Percentiles rank a stretch among this genome's conserved stretches.
These are phyloP conservation scores for Monilinia fructigena DNA, from an alignment of 2,329 filamentous ascomycete species.

Conservation along the genomic window DNA sequence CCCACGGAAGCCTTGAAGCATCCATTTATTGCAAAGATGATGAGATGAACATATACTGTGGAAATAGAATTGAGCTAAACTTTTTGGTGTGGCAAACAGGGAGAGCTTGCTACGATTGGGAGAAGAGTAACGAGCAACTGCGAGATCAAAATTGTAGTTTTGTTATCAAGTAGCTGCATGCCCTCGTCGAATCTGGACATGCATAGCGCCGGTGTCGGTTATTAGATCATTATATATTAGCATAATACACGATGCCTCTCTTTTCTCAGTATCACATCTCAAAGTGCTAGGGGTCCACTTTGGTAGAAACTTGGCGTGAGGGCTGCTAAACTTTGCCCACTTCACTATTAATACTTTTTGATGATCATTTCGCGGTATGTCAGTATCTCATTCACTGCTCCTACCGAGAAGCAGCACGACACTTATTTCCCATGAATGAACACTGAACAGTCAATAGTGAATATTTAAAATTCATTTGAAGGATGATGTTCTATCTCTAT, in stretches of 20 bases:
- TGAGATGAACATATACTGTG: constrained; percentile 1
- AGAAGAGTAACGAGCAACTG: not conserved
- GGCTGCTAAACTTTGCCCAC: not conserved
- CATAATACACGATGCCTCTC: not conserved
- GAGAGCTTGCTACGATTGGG: not conserved
- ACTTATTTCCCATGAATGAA: not conserved
- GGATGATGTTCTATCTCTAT: not conserved
- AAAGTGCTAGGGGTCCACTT: not conserved
- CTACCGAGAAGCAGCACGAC: not conserved
- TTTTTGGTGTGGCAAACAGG: not conserved
- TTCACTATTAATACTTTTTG: not conserved
- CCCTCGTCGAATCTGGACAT: not conserved
- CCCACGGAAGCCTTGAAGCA: constrained; percentile 84
- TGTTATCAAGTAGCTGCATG: not conserved
- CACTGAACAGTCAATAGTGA: not conserved
- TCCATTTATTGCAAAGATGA: constrained; percentile 65
- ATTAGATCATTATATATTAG: not conserved
- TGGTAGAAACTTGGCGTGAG: not conserved
- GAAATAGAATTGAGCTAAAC: not conserved
- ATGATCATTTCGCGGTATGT: not conserved
- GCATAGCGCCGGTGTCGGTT: not conserved
- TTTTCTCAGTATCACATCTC: not conserved
- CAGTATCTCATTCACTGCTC: not conserved
- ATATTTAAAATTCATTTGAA: not conserved
- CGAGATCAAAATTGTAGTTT: not conserved